Percentiles rank a stretch among this genome's conserved stretches.
Conservation (phyloP, 495 filamentous ascomycete genomes). For the Recurvomyces mirabilis region DNA sequence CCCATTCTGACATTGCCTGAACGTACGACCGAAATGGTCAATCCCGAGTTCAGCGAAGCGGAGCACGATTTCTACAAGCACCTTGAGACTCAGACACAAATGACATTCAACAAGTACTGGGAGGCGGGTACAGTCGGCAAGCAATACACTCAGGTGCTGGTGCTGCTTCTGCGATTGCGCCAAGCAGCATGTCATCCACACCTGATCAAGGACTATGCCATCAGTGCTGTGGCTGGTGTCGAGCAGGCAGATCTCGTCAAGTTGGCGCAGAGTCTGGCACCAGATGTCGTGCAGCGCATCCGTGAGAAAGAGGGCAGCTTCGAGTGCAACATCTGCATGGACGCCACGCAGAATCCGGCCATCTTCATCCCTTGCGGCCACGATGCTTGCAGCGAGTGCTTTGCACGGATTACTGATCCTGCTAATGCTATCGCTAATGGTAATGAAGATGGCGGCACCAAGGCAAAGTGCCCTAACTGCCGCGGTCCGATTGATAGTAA, state of each 20-base stretch:
- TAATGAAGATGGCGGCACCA: constrained; percentile 38
- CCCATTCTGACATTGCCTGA: constrained; percentile 68
- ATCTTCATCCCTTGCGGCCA: constrained; percentile 85
- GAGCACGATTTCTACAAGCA: constrained; percentile 61
- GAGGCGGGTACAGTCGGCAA: constrained; percentile 57
- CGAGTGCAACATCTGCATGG: constrained; percentile 72
- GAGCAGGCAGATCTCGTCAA: constrained; percentile 47
- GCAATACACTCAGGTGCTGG: constrained; percentile 75
- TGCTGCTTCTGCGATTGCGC: constrained; percentile 76
- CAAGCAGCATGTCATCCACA: constrained; percentile 91
- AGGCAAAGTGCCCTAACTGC: constrained; percentile 67
- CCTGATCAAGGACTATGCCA: constrained; percentile 65
- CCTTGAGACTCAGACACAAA: constrained; percentile 54
- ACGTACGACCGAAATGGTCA: constrained; percentile 52
- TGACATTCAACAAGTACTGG: constrained; percentile 70
- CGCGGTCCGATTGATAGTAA: constrained; percentile 49
- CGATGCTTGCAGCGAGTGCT: constrained; percentile 67
- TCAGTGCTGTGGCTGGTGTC: constrained; percentile 39
- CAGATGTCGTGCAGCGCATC: constrained; percentile 55
- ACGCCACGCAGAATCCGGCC: constrained; percentile 59
- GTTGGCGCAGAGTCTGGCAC: constrained; percentile 52
- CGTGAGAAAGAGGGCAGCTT: constrained; percentile 43
- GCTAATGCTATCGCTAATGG: constrained; percentile 43
- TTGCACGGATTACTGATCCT: constrained; percentile 59
- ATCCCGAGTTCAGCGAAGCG: constrained; percentile 64